Evolutionary conservation across 2,329 filamentous ascomycete species (phyloP), one percentile per base, ranked within the genome.

Genomic region (Aspergillus melleus): DNA sequence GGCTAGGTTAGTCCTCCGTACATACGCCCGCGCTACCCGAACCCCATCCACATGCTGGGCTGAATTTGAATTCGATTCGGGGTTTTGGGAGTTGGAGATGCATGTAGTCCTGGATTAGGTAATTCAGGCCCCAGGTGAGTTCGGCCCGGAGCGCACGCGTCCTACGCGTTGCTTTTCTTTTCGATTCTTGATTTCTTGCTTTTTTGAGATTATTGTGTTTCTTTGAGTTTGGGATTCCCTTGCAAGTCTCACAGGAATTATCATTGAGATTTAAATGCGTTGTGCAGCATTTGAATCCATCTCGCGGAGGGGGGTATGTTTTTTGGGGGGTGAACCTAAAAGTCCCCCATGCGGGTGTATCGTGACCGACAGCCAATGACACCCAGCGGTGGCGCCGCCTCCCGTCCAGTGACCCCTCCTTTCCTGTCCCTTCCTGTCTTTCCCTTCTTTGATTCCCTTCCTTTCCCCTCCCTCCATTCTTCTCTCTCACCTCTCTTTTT

Each of bases 11-110:
- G 30, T 59, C 55, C 54, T 52, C 49, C 58, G 53, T 56, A 47
- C 61, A 49, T 60, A 47, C 57, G 51, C 60, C 63, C 61, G 63
- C 59, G 61, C 63, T 59, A 65, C 52, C 63, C 61, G 63, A 63
- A 36, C 42, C 42, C 46, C 49, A 47, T 46, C 57, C 59, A 58
- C 55, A 61, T 60, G 50, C 51, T 57, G 58, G 47, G 20, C n/a
- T 46, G 42, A 16, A 46, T 16, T 11, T 36, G 42, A 22, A 19
- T 46, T 46, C n/a, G 42, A 47, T 47, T 47, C 19, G 44, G 14
- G 10, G 14, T 16, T 36, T 36, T 12, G 39, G 39, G 39, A 42
- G 39, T 42, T 29, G 32, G 42, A 19, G 10, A 47, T 24, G 44
- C 44, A 47, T 22, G 19, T 47, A 10, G 44, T 47, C 44, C 22